phyloP scores from a whole-genome alignment of 179 eudicot genomes.

The Beta lomatogona region DNA sequence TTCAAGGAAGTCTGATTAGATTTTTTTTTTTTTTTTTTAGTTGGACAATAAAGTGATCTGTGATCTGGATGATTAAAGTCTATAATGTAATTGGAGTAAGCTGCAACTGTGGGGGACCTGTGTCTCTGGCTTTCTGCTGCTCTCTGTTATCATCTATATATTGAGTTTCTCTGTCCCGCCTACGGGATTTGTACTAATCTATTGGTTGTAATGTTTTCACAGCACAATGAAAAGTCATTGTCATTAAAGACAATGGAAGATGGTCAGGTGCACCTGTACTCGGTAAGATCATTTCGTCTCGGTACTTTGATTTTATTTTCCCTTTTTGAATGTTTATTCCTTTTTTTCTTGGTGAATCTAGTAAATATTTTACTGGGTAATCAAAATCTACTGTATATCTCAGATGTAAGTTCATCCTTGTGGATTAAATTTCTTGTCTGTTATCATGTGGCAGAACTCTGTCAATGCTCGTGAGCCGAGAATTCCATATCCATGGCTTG shows the following conservation, averaged over 20 bases:
- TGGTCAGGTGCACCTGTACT: conserved; percentile 64
- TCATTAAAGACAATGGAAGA: conserved; percentile 87
- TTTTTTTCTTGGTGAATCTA: neutral
- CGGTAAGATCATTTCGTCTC: conserved; percentile 54
- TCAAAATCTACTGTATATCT: neutral
- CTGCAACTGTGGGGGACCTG: no score
- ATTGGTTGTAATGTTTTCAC: conserved; percentile 31
- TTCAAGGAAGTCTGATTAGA: neutral
- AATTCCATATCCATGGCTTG: conserved; percentile 85
- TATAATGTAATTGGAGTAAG: no score
- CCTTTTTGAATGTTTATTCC: no score
- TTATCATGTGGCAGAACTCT: conserved; percentile 51
- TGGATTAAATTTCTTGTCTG: neutral
- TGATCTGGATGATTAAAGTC: no score
- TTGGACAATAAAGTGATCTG: neutral
- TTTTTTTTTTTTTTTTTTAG: neutral
- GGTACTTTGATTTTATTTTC: neutral
- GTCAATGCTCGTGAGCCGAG: conserved; percentile 64
- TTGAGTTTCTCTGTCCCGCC: neutral
- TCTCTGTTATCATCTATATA: neutral
- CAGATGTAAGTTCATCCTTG: neutral
- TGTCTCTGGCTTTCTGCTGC: neutral
- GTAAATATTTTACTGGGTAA: neutral
- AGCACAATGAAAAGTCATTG: conserved; percentile 80
- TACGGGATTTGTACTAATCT: conserved; percentile 6